Base-by-base conservation (phyloP, 2,329 filamentous ascomycete genomes). In the Orbilia oligospora region DNA sequence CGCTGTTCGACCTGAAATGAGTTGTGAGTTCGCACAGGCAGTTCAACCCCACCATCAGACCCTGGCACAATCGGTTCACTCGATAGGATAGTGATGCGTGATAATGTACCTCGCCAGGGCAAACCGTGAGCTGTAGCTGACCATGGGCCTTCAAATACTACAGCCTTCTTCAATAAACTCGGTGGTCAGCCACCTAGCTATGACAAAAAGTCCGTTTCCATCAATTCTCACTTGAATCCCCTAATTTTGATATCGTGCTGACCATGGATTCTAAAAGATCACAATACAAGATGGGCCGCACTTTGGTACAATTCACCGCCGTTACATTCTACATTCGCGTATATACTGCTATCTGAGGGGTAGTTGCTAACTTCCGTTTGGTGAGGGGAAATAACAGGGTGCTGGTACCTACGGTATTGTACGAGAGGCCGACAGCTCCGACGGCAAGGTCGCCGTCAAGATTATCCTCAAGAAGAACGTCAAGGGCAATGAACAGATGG, bases 381-480 rank as follows among this genome's bases (percentile, higher is more conserved):
- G 20, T 65, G 61, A 48, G 61, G 49, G 44, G 56, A 61, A 30
- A 61, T 33, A 44, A 51, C 24, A 82, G 81, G 96, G 96, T 83
- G 96, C 96, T 80, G 96, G 96, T 82, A 99, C 96, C 83, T 99
- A 99, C 88, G 96, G 96, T 83, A 97, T 99, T 83, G 96, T 99
- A 83, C 91, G 96, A 82, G 96, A 99, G 86, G 96, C 96, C 78
- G 94, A 97, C 80, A 89, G 93, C 81, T 90, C 91, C 49, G 88
- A 89, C 20, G 93, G 93, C 84, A 92, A 97, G 87, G 94, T 97
- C 79, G 96, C 96, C 48, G 90, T 99, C 85, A 99, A 99, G 88
- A 98, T 99, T 84, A 99, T 99, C 85, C 87, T 98, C 83, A 99
- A 99, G 89, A 97, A 97, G 88, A 98, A 97, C 86, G 95, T 99